A percentile compares a stretch with the other conserved stretches of the same genome.
Evolutionary conservation across 371 early-diverging fungal genomes (phyloP).

Genomic region (Mortierella sp.): DNA sequence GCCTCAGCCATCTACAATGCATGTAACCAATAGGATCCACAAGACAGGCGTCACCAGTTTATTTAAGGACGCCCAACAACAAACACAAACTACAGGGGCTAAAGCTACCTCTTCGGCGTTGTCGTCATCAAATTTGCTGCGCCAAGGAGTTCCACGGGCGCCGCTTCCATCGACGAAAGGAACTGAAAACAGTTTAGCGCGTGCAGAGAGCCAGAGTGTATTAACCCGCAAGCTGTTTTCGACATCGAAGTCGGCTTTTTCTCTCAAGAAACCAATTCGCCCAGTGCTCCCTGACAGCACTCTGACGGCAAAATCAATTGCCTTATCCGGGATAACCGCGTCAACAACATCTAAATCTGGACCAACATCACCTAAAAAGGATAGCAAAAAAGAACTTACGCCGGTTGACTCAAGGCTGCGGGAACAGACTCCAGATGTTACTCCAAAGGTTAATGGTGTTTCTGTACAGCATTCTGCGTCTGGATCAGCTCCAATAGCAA

Average conservation of each 20-base stretch:
- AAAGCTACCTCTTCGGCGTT: not conserved
- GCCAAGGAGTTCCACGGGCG: slow-evolving; percentile 23
- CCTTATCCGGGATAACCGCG: slow-evolving; percentile 7
- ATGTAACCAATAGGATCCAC: not conserved
- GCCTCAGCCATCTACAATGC: not conserved
- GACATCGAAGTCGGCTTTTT: slow-evolving; percentile 13
- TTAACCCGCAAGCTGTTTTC: slow-evolving; percentile 19
- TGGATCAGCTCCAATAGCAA: not conserved
- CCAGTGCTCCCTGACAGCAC: slow-evolving; percentile 32
- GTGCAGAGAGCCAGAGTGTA: slow-evolving; percentile 12
- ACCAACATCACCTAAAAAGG: slow-evolving; percentile 19
- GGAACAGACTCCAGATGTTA: slow-evolving; percentile 12
- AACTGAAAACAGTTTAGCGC: slow-evolving; percentile 21
- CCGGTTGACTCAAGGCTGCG: slow-evolving; percentile 1
- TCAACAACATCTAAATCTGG: not conserved
- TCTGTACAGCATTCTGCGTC: not conserved
- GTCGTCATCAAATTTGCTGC: slow-evolving; percentile 2
- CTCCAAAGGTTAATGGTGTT: not conserved
- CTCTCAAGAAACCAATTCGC: slow-evolving; percentile 27
- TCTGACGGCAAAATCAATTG: slow-evolving; percentile 16
- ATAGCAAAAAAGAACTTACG: slow-evolving; percentile 10
- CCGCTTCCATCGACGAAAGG: slow-evolving; percentile 11
- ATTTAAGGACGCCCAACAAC: slow-evolving; percentile 1
- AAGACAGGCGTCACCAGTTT: not conserved
- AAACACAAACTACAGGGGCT: not conserved